Base-by-base conservation (phyloP, 2,329 filamentous ascomycete species). In the Arthroderma uncinatum region DNA sequence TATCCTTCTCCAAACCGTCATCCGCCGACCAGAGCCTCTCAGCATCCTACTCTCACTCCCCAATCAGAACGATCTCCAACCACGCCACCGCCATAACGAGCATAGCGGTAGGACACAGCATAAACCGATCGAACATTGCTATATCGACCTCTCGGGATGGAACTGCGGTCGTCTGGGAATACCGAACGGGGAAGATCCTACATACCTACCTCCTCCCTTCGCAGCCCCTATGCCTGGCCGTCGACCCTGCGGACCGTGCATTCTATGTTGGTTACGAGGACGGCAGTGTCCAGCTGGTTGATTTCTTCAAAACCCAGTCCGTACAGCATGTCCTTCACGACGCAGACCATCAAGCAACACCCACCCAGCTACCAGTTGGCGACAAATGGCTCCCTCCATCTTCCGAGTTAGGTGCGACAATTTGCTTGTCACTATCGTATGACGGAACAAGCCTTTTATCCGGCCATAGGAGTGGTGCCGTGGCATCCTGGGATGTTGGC, bases 101-200 rank as follows among this genome's bases (percentile, higher is more conserved):
- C 2, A 68, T 84, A n/a, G 72, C 71, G 8, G 70, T 80, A 56
- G 85, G 87, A 16, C 83, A 87, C 66, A 85, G 86, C 67, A 76
- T 79, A 59, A 85, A 82, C 68, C 82, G 84, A 64, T 86, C 86
- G 58, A 92, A 88, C 69, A 83, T 97, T 60, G 91, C 87, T 59
- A 80, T 96, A 19, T 94, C 92, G 2, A 82, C 85, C 5, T 89
- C 89, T 62, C 84, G 82, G 64, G 93, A 97, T 73, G 91, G 88
- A 72, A 93, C 89, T 6, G 89, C 89, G 64, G 85, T 95, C 65
- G 78, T 95, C 59, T 98, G 93, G 93, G 91, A 97, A 72, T 94
- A 94, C 68, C 82, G 84, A 60, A 87, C 83, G 0, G 89, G 89
- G 39, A 81, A 82, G 59, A 77, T 86, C 9, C 75, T 97, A 58